Conservation (phyloP, 176 grass and related monocot genomes). For the Musa acuminata region DNA sequence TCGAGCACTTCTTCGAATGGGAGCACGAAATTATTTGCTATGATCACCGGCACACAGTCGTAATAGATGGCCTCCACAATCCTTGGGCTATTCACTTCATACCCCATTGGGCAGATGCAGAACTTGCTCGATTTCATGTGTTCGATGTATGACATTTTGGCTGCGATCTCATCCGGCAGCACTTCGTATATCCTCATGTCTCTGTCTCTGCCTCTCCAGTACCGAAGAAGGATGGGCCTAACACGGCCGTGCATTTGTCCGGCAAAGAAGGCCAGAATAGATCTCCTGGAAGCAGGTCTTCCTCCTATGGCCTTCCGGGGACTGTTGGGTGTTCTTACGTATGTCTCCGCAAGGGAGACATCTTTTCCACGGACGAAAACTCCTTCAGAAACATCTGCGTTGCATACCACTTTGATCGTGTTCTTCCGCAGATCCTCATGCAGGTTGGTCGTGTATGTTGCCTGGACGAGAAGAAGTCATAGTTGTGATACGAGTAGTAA, state of each 20-base stretch:
- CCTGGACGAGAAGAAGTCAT: background rate
- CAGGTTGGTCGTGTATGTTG: background rate
- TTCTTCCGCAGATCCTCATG: background rate
- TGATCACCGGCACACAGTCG: background rate
- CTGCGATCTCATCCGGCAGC: background rate
- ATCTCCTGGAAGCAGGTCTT: background rate
- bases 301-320: background rate
- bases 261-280: background rate
- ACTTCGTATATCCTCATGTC: background rate
- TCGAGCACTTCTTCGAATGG: background rate
- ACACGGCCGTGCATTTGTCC: constrained; percentile 4
- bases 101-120: constrained; percentile 1
- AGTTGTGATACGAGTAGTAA: background rate
- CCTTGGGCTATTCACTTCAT: constrained; percentile 1
- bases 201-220: background rate
- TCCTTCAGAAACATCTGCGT: constrained; percentile 3
- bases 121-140: constrained; percentile 4
- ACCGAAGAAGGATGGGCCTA: background rate
- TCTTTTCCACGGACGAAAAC: constrained; percentile 1
- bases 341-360: background rate
- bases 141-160: background rate
- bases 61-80: background rate
- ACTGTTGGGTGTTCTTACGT: background rate
- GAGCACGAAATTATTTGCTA: constrained; percentile 1
- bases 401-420: background rate